Conservation (phyloP, 192 early-diverging fungal genomes). For the Backusella psychrophila region DNA sequence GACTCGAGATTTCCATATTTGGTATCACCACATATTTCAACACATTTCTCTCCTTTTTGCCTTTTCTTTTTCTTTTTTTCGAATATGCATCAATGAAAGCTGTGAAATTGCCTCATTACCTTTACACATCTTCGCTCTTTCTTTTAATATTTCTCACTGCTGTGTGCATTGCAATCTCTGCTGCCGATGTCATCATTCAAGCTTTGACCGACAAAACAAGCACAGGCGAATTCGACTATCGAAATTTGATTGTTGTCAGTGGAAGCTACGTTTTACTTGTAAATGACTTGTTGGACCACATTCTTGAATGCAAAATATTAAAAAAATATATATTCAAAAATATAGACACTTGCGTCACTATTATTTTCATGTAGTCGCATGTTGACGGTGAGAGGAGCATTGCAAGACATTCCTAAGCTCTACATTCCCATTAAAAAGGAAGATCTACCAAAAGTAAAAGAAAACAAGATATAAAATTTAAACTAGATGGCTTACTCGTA, state of each 20-base stretch:
- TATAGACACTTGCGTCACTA: slow-evolving; percentile 44
- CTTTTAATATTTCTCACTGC: slow-evolving; percentile 32
- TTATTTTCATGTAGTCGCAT: slow-evolving; percentile 51
- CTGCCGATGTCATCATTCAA: slow-evolving; percentile 54
- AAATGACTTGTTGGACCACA: background rate
- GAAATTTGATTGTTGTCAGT: slow-evolving; percentile 47
- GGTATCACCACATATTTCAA: background rate
- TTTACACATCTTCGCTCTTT: slow-evolving; percentile 34
- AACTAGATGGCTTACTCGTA: background rate
- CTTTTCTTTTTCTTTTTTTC: background rate
- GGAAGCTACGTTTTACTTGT: slow-evolving; percentile 50
- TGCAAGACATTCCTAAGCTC: slow-evolving; percentile 51
- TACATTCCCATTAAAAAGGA: slow-evolving; percentile 46
- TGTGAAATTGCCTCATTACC: background rate
- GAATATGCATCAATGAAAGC: slow-evolving; percentile 11
- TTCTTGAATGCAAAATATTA: background rate
- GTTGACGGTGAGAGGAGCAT: slow-evolving; percentile 42
- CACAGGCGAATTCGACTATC: slow-evolving; percentile 37
- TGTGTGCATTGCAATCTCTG: slow-evolving; percentile 49
- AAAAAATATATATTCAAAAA: background rate
- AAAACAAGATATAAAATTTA: background rate
- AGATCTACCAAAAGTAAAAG: slow-evolving; percentile 47
- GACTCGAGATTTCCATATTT: background rate
- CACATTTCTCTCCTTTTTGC: background rate
- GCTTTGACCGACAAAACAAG: slow-evolving; percentile 36